Evolutionary conservation across 176 grass and related monocot genomes (phyloP).

Genomic region (Thinopyrum elongatum): DNA sequence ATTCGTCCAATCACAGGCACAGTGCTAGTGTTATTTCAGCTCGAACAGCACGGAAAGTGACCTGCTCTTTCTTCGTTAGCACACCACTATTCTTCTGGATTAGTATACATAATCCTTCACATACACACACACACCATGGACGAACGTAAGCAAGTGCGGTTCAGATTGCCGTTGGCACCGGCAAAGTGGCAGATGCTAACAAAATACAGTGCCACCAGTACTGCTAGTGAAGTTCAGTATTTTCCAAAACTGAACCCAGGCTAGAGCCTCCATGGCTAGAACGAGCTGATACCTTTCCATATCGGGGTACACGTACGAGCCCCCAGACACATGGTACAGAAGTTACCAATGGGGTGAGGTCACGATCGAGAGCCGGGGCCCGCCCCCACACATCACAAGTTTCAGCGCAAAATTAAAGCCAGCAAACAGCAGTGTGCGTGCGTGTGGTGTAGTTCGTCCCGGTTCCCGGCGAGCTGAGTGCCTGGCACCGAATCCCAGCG

Average conservation of each 20-base stretch:
- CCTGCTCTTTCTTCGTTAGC: neutral
- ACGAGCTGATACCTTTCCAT: neutral
- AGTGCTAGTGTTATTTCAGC: neutral
- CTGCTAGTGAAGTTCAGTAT: neutral
- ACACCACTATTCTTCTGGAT: neutral
- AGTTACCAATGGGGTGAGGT: slow-evolving; percentile 7
- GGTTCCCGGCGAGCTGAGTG: neutral
- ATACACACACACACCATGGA: neutral
- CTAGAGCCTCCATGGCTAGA: no score
- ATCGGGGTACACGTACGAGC: slow-evolving; percentile 1
- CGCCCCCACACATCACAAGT: neutral
- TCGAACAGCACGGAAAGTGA: neutral
- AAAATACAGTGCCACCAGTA: neutral
- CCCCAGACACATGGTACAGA: neutral
- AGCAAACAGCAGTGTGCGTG: slow-evolving; percentile 26
- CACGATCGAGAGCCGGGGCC: no score
- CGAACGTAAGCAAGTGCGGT: neutral
- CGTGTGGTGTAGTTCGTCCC: neutral
- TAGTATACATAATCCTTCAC: neutral
- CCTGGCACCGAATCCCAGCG: slow-evolving; percentile 28
- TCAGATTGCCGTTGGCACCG: neutral
- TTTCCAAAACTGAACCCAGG: neutral
- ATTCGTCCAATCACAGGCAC: neutral
- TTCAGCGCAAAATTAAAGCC: slow-evolving; percentile 32
- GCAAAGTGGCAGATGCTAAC: neutral